Base-by-base conservation (phyloP, 805 yeast species). In the Peterozyma xylosa region DNA sequence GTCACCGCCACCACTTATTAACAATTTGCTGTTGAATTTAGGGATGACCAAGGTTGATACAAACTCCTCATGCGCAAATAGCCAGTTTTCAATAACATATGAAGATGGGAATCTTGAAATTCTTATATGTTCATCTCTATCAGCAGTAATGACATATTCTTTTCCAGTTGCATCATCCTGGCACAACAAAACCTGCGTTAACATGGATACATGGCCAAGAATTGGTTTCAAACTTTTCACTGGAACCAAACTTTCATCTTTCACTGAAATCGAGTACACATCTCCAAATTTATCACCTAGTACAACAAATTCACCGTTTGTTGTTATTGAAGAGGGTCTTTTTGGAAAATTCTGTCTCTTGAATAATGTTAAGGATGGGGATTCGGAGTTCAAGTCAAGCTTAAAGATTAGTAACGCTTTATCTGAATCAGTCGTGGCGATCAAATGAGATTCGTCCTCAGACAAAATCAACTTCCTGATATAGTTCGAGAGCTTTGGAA, bases 271-370 rank as follows among this genome's bases (percentile, higher is more conserved):
- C 1, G 73, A 60, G 59, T 86, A 93, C 5, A 89, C 96, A 63
- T 93, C 99, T 39, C 99, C 99, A 58, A 91, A 93, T 66, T 93
- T 93, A 61, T 93, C 99, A 16, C 95, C 96, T 18, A 90, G 74
- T 2, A 88, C 60, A 7, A 90, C 62, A 11, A 65, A 63, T 7
- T 56, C 50, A 47, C 74, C 78, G 32, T 82, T 71, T 1, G 80
- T 64, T 7, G 86, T 69, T 15, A 89, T 70, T 1, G 96, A 81
- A 52, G 88, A 82, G n/a, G 98, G 98, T 62, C 98, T 80, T 62
- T 91, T 91, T 33, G 96, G 89, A 55, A 87, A 83, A 5, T 76
- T 73, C 57, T 88, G 91, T 54, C 91, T 78, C 56, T 84, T 83
- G 35, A 74, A 53, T 15, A 82, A 59, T 17, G 57, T 58, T 33